These are phyloP conservation scores for Aspergillus hortae DNA, from an alignment of 2,329 filamentous ascomycete species.

Conservation along the genomic window DNA sequence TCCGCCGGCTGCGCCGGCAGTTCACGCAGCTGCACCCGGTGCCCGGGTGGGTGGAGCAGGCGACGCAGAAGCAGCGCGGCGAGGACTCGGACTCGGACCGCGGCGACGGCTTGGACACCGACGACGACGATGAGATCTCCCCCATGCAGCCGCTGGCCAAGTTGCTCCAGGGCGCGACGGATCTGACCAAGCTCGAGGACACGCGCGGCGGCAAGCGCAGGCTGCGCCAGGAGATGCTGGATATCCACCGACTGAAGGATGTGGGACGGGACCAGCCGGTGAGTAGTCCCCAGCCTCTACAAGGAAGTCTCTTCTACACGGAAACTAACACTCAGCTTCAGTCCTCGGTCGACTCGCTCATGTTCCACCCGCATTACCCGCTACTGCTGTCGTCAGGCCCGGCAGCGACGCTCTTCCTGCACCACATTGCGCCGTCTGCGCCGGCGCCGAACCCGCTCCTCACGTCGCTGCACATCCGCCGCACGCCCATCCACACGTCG, in stretches of 20 bases:
- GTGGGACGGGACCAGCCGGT: conserved; percentile 72
- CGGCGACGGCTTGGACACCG: conserved; percentile 55
- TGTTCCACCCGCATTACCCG: conserved; percentile 85
- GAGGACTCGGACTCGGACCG: conserved; percentile 36
- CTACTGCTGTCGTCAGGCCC: conserved; percentile 86
- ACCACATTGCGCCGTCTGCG: conserved; percentile 77
- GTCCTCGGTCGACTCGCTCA: conserved; percentile 75
- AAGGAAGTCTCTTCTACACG: not conserved
- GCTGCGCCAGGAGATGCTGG: conserved; percentile 79
- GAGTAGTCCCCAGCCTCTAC: conserved; percentile 24
- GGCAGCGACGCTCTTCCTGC: conserved; percentile 79
- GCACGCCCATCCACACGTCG: conserved; percentile 79
- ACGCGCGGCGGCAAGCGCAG: conserved; percentile 61
- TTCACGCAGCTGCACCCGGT: conserved; percentile 60
- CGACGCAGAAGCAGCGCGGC: conserved; percentile 37
- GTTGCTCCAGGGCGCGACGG: conserved; percentile 71
- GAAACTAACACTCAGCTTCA: conserved; percentile 13
- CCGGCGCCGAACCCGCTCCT: conserved; percentile 82
- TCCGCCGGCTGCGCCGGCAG: conserved; percentile 72
- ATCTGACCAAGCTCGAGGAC: conserved; percentile 55
- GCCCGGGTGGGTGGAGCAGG: conserved; percentile 58
- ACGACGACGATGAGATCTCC: conserved; percentile 57
- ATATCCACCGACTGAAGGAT: conserved; percentile 86
- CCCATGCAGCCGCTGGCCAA: conserved; percentile 73
- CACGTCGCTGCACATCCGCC: conserved; percentile 81